Base-by-base conservation (phyloP, 345 rosid species). In the Geranium rotundifolium region DNA sequence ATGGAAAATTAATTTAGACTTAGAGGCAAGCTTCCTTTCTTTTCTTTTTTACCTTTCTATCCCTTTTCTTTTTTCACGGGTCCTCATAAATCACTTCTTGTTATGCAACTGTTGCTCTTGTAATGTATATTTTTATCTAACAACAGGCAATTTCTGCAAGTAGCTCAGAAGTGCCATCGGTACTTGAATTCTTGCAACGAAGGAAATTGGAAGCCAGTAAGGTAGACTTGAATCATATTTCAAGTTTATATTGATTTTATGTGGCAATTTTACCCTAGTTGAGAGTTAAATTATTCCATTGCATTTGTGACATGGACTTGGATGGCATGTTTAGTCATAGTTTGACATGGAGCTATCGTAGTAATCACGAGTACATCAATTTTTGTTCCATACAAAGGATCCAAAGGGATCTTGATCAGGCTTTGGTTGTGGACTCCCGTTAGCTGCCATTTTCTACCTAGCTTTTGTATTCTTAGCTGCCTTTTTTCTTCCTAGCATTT, bases 1-100 rank as follows among this genome's bases (percentile, higher is more conserved):
- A 72, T 95, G 99, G 99, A 95, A 87, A 84, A 80, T 90, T 70
- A 77, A 87, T 73, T 69, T 95, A 70, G 97, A 90, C 72, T 80
- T 95, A 63, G 97, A 86, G 95, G 97, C 76, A 79, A 79, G 85
- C 75, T 63, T 56, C 67, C 39, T 70, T 19, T 58, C 5, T 68
- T 56, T 31, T 31, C 37, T 31, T 31, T 31, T 31, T 31, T 31
- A 31, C 7, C 37, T 7, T 31, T 31, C 7, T 31, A n/a, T 30
- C 7, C 52, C 17, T 54, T 37, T 55, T 56, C 34, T 59, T 19
- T 39, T 18, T 52, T 17, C 58, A n/a, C n/a, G 56, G 23, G 19
- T 8, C 34, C 59, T 5, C 49, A 19, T 23, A 62, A 49, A 67
- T 64, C 54, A 29, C 19, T 57, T 19, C 1, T 6, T 41, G 1